These are phyloP conservation scores for Fusarium concolor DNA, from an alignment of 2,329 filamentous ascomycete genomes.

Conservation along the genomic window DNA sequence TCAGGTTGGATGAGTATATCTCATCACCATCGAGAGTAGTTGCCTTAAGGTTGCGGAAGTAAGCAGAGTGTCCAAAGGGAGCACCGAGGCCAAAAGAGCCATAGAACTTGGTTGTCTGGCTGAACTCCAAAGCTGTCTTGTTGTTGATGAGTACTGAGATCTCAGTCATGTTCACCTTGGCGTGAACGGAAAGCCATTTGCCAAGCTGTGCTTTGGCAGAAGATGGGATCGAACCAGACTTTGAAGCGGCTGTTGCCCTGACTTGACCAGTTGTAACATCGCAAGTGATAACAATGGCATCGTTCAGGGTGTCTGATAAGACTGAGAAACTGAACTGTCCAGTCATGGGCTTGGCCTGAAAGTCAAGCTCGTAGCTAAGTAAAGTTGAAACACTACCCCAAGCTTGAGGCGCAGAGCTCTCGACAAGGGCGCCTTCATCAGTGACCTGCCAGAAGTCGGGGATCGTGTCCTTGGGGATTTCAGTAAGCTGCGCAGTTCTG, in stretches of 20 bases:
- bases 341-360: not conserved
- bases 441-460: conserved; percentile 9
- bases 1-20: not conserved
- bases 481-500: not conserved
- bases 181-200: not conserved
- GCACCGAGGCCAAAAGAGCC: not conserved
- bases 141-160: not conserved
- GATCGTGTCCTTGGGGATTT: not conserved
- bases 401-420: not conserved
- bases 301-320: not conserved
- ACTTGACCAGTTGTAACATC: not conserved
- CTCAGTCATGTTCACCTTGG: conserved; percentile 3
- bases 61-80: not conserved
- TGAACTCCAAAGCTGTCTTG: not conserved
- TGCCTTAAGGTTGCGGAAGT: not conserved
- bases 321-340: not conserved
- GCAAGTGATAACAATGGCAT: not conserved
- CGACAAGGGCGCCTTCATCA: not conserved
- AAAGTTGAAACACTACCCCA: not conserved
- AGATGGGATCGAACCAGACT: accelerated
- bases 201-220: not conserved
- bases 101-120: not conserved
- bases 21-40: not conserved
- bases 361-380: not conserved
- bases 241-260: not conserved